These are phyloP conservation scores for Psilocybe sp. DNA, from an alignment of 768 basidiomycete species.

Conservation along the genomic window DNA sequence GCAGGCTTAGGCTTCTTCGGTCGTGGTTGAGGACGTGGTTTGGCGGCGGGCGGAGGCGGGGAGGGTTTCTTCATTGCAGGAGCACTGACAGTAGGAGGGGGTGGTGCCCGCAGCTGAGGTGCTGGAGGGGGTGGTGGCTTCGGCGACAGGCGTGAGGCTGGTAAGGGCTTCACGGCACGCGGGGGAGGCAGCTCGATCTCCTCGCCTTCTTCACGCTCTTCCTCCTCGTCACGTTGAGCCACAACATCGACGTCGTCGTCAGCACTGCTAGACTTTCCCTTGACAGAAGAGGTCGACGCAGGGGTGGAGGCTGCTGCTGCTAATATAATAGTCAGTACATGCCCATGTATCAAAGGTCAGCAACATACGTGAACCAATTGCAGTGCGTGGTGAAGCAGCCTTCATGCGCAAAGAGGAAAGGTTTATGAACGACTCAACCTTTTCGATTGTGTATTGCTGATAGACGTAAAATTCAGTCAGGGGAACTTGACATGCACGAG, in stretches of 20 bases:
- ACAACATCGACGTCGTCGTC: conserved; percentile 41
- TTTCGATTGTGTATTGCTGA: conserved; percentile 72
- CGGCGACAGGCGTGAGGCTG: conserved; percentile 16
- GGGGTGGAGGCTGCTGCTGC: conserved; percentile 8
- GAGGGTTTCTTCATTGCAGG: conserved; percentile 9
- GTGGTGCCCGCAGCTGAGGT: conserved; percentile 16
- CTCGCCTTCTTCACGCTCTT: conserved; percentile 26
- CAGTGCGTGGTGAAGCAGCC: conserved; percentile 20
- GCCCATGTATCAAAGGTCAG: not conserved
- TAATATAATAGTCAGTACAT: conserved; percentile 6
- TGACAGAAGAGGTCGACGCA: conserved; percentile 7
- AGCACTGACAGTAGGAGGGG: conserved; percentile 16
- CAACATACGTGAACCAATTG: conserved; percentile 29
- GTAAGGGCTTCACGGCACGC: conserved; percentile 25
- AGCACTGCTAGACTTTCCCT: conserved; percentile 12
- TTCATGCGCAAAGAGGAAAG: conserved; percentile 51
- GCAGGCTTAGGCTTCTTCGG: conserved; percentile 19
- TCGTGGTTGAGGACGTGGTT: conserved; percentile 11
- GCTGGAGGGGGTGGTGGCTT: conserved; percentile 5
- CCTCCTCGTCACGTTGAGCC: conserved; percentile 28
- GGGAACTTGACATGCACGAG: not conserved
- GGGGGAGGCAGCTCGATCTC: conserved; percentile 25
- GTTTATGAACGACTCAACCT: conserved; percentile 63
- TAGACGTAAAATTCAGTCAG: conserved; percentile 9
- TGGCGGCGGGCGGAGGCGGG: conserved; percentile 11